Evolutionary conservation across 768 basidiomycete genomes (phyloP), one percentile per base, ranked within the genome.

Genomic region (Leccinum truebloodii): DNA sequence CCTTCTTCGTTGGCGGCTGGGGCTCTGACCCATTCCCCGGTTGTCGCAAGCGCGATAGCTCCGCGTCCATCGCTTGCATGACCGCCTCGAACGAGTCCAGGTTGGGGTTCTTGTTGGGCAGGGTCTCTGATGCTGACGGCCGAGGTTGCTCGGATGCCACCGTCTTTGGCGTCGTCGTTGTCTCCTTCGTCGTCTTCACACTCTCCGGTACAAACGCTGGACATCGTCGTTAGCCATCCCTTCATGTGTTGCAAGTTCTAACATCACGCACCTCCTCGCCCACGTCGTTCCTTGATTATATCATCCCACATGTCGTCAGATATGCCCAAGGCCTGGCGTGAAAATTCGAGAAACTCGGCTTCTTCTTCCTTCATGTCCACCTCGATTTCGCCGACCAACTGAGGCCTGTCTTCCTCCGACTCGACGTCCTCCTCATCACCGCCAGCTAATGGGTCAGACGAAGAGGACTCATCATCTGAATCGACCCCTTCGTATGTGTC

Each of bases 321-420:
- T 62, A 99, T 90, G 1, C 97, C 97, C 37, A 98, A 77, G 5
- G 91, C 86, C 67, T 98, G 92, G 51, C 94, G 86, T 13, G 97
- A 91, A 74, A 99, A 99, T 75, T 94, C 90, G 32, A 99, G 76
- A 65, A 98, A 99, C 65, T 97, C 96, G 66, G 91, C 94, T 75
- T 93, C 85, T 75, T 99, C 97, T 66, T 92, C 89, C 1, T 80
- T 85, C 94, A 98, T 96, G 65, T 97, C 89, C 35, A 95, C 81
- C 67, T 95, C 94, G 4, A 94, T 76, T 22, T 94, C 90, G 16
- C 88, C 92, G 2, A 92, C 86, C 3, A 95, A 81, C 66, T 90
- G 87, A 0, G 94, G 93, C n/a, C 78, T 78, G 53, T 95, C 93
- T 58, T 93, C 90, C 46, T 91, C 94, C 4, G 81, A 84, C 57